Percentiles rank a stretch among this genome's conserved stretches.
These are phyloP conservation scores for Coemansia sp. DNA, from an alignment of 371 early-diverging fungal genomes.

Conservation along the genomic window DNA sequence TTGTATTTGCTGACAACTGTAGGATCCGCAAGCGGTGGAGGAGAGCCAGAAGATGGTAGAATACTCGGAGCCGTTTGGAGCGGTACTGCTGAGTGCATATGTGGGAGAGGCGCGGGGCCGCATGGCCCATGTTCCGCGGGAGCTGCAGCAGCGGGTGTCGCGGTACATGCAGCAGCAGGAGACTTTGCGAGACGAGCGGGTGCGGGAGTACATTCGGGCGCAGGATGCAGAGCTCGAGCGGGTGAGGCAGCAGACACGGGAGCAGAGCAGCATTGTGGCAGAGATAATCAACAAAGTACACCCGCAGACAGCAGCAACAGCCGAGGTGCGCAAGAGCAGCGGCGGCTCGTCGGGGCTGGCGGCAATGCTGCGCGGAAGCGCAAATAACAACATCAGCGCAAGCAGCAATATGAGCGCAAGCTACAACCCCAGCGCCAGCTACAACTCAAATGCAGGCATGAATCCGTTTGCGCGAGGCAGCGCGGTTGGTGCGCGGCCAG, in stretches of 20 bases:
- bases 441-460: neutral
- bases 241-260: constrained; percentile 11
- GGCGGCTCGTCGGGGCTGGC: constrained; percentile 42
- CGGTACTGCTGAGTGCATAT: constrained; percentile 17
- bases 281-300: constrained; percentile 21
- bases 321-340: constrained; percentile 5
- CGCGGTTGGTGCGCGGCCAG: neutral
- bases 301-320: constrained; percentile 16
- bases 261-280: constrained; percentile 30
- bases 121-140: constrained; percentile 33
- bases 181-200: constrained; percentile 33
- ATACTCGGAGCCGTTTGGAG: constrained; percentile 45
- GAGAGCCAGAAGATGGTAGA: constrained; percentile 15
- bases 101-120: neutral
- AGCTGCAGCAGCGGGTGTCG: constrained; percentile 26
- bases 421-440: neutral
- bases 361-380: constrained; percentile 41
- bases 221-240: constrained; percentile 41
- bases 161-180: constrained; percentile 39
- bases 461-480: constrained; percentile 15
- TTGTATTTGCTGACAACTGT: neutral
- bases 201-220: constrained; percentile 29
- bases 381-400: neutral
- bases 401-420: neutral
- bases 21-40: constrained; percentile 16